Conservation (phyloP, 305 asterid species). For the Solanum aculeatissimum region DNA sequence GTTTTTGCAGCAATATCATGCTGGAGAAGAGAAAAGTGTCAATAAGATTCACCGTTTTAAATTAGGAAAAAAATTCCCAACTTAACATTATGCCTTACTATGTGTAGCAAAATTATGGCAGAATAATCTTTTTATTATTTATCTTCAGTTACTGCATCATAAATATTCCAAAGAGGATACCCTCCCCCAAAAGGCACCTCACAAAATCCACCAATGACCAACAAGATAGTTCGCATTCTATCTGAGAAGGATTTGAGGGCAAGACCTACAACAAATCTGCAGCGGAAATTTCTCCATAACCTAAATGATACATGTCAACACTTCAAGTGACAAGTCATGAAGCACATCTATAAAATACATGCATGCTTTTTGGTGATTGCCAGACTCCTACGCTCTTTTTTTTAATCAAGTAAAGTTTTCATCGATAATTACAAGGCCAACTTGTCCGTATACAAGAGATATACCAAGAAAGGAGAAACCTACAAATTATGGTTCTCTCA, state of each 20-base stretch:
- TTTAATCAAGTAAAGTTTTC: too few relatives aligned
- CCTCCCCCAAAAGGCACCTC: neutral
- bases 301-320: neutral
- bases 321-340: neutral
- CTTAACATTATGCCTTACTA: neutral
- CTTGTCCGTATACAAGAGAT: too few relatives aligned
- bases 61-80: neutral
- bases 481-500: too few relatives aligned
- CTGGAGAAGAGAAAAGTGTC: neutral
- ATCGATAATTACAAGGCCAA: too few relatives aligned
- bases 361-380: neutral
- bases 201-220: neutral
- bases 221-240: neutral
- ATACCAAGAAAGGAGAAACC: too few relatives aligned
- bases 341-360: neutral
- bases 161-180: neutral
- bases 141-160: neutral
- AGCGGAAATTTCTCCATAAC: neutral
- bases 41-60: neutral
- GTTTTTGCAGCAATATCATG: neutral
- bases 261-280: neutral
- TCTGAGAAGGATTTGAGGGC: neutral
- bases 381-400: neutral
- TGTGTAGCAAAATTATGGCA: neutral
- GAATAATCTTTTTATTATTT: neutral